Conservation (phyloP, 768 basidiomycete genomes). For the Suillus subluteus region DNA sequence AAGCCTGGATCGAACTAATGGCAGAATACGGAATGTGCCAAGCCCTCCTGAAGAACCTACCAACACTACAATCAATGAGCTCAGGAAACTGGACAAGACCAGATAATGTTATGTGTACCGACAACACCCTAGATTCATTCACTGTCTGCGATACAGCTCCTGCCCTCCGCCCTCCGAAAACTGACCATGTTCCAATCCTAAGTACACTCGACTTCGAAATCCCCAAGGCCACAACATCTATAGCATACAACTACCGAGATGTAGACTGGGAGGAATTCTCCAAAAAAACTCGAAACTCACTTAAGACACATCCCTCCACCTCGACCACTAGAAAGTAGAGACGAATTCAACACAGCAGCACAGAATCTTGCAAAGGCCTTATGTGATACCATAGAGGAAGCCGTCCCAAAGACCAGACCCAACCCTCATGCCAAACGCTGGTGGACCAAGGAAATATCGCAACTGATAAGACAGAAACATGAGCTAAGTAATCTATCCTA, state of each 20-base stretch:
- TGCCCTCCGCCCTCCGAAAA: slow-evolving; percentile 13
- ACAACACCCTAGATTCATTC: slow-evolving; percentile 17
- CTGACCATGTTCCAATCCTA: slow-evolving; percentile 41
- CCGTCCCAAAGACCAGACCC: slow-evolving; percentile 11
- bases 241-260: slow-evolving; percentile 23
- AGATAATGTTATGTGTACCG: slow-evolving; percentile 39
- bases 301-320: neutral
- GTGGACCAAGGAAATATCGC: neutral
- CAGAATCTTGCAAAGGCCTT: slow-evolving; percentile 1
- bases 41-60: slow-evolving; percentile 33
- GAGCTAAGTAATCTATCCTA: slow-evolving; percentile 5
- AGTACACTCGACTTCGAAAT: slow-evolving; percentile 25
- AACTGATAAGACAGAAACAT: neutral
- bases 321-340: neutral
- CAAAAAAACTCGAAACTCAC: neutral
- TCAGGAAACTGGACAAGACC: slow-evolving; percentile 37
- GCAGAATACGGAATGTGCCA: slow-evolving; percentile 27
- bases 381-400: neutral
- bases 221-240: neutral
- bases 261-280: slow-evolving; percentile 29
- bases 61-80: slow-evolving; percentile 23
- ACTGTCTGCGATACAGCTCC: slow-evolving; percentile 28
- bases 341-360: neutral
- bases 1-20: slow-evolving; percentile 25
- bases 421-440: slow-evolving; percentile 12